These are phyloP conservation scores for Paraglomus occultum DNA, from an alignment of 192 early-diverging fungal genomes.

Conservation along the genomic window DNA sequence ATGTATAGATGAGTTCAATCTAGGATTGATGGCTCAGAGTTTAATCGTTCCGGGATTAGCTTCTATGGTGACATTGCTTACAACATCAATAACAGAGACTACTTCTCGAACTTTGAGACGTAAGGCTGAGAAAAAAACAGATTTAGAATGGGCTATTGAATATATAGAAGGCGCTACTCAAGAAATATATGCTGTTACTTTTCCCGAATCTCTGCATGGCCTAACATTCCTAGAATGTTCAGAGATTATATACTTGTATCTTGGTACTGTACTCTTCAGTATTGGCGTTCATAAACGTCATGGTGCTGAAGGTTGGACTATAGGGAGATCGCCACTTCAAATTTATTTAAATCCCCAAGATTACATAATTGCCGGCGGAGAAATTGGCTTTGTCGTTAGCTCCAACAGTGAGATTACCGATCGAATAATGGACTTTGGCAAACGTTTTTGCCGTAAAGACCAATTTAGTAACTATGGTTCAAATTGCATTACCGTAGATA, in stretches of 20 bases:
- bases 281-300: conserved; percentile 32
- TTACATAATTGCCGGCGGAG: conserved; percentile 57
- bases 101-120: conserved; percentile 42
- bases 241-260: conserved; percentile 53
- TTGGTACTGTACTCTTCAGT: conserved; percentile 61
- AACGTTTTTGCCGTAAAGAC: background rate
- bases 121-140: conserved; percentile 31
- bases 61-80: conserved; percentile 63
- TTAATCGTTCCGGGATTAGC: conserved; percentile 70
- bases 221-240: conserved; percentile 56
- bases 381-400: conserved; percentile 60
- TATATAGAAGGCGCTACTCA: conserved; percentile 59
- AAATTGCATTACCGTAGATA: too few species aligned
- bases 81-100: conserved; percentile 60
- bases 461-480: too few species aligned
- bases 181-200: conserved; percentile 61
- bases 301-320: background rate
- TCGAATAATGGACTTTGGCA: conserved; percentile 21
- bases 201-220: conserved; percentile 48
- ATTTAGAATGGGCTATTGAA: conserved; percentile 54
- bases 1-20: conserved; percentile 70
- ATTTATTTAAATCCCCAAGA: conserved; percentile 54
- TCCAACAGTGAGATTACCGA: conserved; percentile 13
- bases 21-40: conserved; percentile 69
- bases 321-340: conserved; percentile 5